phyloP scores from a whole-genome alignment of 2,329 filamentous ascomycete genomes.

The Penicillium sp. region DNA sequence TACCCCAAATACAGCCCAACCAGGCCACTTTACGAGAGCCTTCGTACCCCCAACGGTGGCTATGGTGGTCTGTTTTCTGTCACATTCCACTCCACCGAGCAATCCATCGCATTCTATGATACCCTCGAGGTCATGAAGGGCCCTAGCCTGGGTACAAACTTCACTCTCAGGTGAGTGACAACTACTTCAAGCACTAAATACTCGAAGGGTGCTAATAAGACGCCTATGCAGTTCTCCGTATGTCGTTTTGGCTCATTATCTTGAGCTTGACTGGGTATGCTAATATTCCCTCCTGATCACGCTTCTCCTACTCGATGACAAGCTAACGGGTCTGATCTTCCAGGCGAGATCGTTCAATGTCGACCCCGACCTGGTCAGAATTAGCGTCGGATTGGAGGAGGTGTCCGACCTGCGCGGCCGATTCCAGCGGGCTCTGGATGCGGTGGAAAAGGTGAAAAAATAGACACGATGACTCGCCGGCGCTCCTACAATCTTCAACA shows the following conservation, averaged over 20 bases:
- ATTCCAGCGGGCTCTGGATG: constrained; percentile 71
- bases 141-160: constrained; percentile 93
- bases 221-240: constrained; percentile 70
- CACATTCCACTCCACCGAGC: constrained; percentile 69
- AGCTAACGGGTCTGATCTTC: constrained; percentile 13
- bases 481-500: constrained; percentile 4
- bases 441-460: constrained; percentile 39
- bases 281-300: not conserved
- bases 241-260: constrained; percentile 86
- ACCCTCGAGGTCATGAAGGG: constrained; percentile 85
- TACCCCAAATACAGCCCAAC: constrained; percentile 82
- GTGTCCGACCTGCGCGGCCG: constrained; percentile 63
- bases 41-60: constrained; percentile 71
- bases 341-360: constrained; percentile 76
- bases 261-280: constrained; percentile 82
- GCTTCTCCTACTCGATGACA: not conserved
- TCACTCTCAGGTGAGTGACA: constrained; percentile 68
- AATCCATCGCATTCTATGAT: constrained; percentile 83
- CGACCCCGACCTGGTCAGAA: constrained; percentile 74
- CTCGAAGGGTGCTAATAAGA: not conserved
- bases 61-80: constrained; percentile 90
- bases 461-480: constrained; percentile 3
- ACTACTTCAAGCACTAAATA: not conserved
- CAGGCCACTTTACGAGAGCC: constrained; percentile 74
- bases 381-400: constrained; percentile 90